A percentile compares a stretch with the other conserved stretches of the same genome.
These are phyloP conservation scores for Bertia moriformis DNA, from an alignment of 2,329 filamentous ascomycete species.

Conservation along the genomic window DNA sequence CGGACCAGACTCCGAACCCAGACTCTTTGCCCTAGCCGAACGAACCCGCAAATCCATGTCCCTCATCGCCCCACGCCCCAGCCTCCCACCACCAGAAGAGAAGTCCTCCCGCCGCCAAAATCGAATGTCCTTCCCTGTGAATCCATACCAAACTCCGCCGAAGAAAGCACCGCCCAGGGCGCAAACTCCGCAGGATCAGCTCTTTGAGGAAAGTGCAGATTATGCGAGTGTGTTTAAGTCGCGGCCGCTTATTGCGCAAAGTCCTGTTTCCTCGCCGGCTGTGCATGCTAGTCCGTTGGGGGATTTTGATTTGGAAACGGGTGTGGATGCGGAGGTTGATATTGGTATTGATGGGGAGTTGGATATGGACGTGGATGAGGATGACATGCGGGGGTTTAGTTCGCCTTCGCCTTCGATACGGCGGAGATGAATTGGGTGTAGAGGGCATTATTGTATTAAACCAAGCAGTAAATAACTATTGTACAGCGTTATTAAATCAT, in stretches of 20 bases:
- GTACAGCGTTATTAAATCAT: too few species aligned
- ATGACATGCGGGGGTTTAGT: background rate
- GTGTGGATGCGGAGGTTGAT: background rate
- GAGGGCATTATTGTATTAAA: too few species aligned
- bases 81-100: background rate
- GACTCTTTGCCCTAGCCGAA: constrained; percentile 23
- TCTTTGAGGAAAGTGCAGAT: background rate
- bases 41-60: constrained; percentile 45
- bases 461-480: too few species aligned
- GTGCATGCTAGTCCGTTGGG: background rate
- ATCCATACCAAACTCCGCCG: background rate
- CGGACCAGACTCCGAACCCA: background rate
- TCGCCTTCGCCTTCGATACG: background rate
- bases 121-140: background rate
- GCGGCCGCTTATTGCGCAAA: background rate
- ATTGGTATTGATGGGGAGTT: too few species aligned
- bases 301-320: background rate
- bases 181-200: background rate
- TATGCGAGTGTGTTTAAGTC: background rate
- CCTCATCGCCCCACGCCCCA: constrained; percentile 13
- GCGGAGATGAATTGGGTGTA: too few species aligned
- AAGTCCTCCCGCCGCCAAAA: background rate
- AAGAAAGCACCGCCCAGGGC: background rate
- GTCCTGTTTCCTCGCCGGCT: background rate
- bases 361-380: background rate